phyloP scores from a whole-genome alignment of 1,284 basidiomycete species.

The Sporisorium exsertum region DNA sequence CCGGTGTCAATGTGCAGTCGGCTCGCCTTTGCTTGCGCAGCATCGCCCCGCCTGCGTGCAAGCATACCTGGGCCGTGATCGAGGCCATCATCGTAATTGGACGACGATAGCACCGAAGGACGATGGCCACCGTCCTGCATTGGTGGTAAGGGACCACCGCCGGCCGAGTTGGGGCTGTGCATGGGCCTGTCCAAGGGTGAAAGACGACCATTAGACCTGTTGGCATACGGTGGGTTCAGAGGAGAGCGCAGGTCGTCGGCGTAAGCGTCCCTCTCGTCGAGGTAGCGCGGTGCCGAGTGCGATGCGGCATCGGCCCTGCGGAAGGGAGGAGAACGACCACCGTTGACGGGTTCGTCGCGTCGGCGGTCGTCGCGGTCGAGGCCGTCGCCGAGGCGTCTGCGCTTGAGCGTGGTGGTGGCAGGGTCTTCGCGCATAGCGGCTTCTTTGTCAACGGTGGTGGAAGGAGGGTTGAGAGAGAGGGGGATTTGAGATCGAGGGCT shows the following conservation, averaged over 20 bases:
- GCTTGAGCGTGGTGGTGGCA: slow-evolving; percentile 34
- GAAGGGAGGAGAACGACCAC: slow-evolving; percentile 39
- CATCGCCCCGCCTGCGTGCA: slow-evolving; percentile 62
- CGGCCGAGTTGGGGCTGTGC: slow-evolving; percentile 34
- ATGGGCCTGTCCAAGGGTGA: slow-evolving; percentile 36
- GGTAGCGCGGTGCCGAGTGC: slow-evolving; percentile 29
- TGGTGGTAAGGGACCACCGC: slow-evolving; percentile 33
- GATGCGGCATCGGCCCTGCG: slow-evolving; percentile 30
- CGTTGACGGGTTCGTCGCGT: slow-evolving; percentile 28
- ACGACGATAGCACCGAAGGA: slow-evolving; percentile 38
- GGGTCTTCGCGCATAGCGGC: slow-evolving; percentile 43
- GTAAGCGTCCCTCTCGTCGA: slow-evolving; percentile 41
- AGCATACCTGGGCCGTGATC: slow-evolving; percentile 47
- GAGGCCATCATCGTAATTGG: slow-evolving; percentile 36
- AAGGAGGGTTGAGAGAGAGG: slow-evolving; percentile 12
- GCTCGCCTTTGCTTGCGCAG: slow-evolving; percentile 62
- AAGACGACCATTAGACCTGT: slow-evolving; percentile 30
- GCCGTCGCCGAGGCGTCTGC: slow-evolving; percentile 39
- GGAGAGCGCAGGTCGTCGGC: slow-evolving; percentile 43
- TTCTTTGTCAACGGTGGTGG: slow-evolving; percentile 16
- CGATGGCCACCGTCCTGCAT: slow-evolving; percentile 36
- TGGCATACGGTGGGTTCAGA: slow-evolving; percentile 25
- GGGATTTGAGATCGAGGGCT: slow-evolving; percentile 39
- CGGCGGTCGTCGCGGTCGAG: slow-evolving; percentile 40
- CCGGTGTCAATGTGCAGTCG: slow-evolving; percentile 60